Percentiles rank a stretch among this genome's conserved stretches.
These are phyloP conservation scores for Starmera stellimalicola DNA, from an alignment of 1,139 yeast species.

Conservation along the genomic window DNA sequence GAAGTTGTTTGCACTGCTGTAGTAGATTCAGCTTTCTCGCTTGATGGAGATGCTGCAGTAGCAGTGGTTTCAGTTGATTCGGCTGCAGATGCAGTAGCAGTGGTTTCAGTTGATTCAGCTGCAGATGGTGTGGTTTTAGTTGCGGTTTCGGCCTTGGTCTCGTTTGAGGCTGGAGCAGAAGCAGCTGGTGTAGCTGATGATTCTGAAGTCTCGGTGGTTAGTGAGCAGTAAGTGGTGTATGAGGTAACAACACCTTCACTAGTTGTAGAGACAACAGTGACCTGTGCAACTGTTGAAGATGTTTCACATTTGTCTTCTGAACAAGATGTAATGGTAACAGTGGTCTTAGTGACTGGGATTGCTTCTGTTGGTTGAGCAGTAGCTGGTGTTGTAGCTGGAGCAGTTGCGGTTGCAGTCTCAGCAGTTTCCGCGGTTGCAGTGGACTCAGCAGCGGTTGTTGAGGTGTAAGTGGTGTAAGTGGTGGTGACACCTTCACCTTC, in stretches of 20 bases:
- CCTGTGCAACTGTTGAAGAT: conserved; percentile 26
- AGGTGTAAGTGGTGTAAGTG: too few species aligned
- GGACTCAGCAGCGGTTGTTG: too few species aligned
- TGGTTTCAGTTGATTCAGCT: conserved; percentile 6
- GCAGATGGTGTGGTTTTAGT: conserved; percentile 8
- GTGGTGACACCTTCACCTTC: too few species aligned
- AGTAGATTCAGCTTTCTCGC: neutral
- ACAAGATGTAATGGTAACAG: conserved; percentile 25
- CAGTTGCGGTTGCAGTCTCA: conserved; percentile 1
- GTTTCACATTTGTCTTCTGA: conserved; percentile 24
- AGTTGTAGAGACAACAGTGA: conserved; percentile 24
- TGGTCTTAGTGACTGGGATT: conserved; percentile 22
- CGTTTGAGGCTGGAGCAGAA: conserved; percentile 7
- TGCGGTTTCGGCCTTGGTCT: too few species aligned
- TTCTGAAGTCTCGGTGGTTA: conserved; percentile 8
- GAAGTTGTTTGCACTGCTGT: neutral
- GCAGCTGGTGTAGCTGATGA: conserved; percentile 1
- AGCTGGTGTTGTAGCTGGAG: neutral
- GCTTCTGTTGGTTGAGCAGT: conserved; percentile 8
- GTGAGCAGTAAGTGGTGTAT: conserved; percentile 28
- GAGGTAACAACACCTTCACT: conserved; percentile 1
- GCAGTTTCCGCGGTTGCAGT: too few species aligned
- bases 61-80: neutral
- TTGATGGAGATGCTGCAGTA: neutral
- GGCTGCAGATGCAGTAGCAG: conserved; percentile 4